These are phyloP conservation scores for Botryotinia globosa DNA, from an alignment of 2,329 filamentous ascomycete genomes.

Conservation along the genomic window DNA sequence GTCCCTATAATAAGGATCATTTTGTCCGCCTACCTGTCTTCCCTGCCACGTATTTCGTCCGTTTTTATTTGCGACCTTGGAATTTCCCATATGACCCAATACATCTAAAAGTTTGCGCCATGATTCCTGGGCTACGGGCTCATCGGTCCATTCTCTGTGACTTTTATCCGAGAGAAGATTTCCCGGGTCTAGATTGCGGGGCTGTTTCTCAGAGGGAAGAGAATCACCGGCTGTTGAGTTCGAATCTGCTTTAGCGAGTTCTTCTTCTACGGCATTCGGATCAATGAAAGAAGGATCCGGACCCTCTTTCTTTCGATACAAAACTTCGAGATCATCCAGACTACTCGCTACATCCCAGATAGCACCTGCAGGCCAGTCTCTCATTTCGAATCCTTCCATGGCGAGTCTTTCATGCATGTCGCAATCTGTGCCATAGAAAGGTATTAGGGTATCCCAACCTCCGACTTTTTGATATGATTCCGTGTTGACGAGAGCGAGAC, in stretches of 20 bases:
- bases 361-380: conserved; percentile 43
- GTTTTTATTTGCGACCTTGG: conserved; percentile 33
- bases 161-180: background rate
- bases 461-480: conserved; percentile 44
- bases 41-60: conserved; percentile 53
- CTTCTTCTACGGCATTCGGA: conserved; percentile 1
- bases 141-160: background rate
- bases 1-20: conserved; percentile 53
- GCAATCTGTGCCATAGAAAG: conserved; percentile 56
- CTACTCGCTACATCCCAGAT: conserved; percentile 47
- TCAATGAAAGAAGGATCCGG: conserved; percentile 3
- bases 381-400: conserved; percentile 44
- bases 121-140: conserved; percentile 23
- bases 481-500: conserved; percentile 47
- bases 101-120: conserved; percentile 37
- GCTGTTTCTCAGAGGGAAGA: too few species aligned
- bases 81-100: conserved; percentile 31
- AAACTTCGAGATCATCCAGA: conserved; percentile 23
- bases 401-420: conserved; percentile 50
- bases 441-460: conserved; percentile 56
- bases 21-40: conserved; percentile 49
- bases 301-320: conserved; percentile 13
- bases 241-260: background rate
- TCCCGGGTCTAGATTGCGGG: background rate
- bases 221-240: background rate